A percentile compares a stretch with the other conserved stretches of the same genome.
These are phyloP conservation scores for Achaetomiella virescens DNA, from an alignment of 495 filamentous ascomycete species.

Conservation along the genomic window DNA sequence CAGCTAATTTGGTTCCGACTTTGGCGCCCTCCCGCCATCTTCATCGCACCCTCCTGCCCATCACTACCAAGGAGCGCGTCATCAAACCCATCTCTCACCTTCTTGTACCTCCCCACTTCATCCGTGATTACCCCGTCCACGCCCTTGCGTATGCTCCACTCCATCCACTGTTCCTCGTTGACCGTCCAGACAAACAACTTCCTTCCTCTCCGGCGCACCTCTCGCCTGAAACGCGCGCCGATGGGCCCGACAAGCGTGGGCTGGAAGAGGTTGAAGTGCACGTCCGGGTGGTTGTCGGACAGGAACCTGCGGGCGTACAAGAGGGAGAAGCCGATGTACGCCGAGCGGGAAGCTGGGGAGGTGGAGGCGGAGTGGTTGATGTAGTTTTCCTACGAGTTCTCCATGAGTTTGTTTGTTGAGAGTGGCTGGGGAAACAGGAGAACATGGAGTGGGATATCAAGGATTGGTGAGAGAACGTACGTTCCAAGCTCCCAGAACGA, in stretches of 20 bases:
- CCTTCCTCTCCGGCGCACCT: slow-evolving; percentile 48
- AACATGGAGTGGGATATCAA: neutral
- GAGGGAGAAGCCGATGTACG: slow-evolving; percentile 67
- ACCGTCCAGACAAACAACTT: slow-evolving; percentile 78
- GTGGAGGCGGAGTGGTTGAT: slow-evolving; percentile 52
- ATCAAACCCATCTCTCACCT: slow-evolving; percentile 33
- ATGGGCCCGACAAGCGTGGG: slow-evolving; percentile 56
- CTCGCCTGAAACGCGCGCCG: slow-evolving; percentile 57
- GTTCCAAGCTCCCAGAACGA: slow-evolving; percentile 77
- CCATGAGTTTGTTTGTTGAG: slow-evolving; percentile 8
- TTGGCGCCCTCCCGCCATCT: neutral
- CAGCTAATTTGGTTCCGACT: neutral
- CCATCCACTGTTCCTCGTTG: slow-evolving; percentile 53
- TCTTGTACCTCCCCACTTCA: slow-evolving; percentile 43
- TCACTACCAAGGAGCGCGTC: slow-evolving; percentile 2
- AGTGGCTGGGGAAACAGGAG: neutral
- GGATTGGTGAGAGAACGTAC: slow-evolving; percentile 33
- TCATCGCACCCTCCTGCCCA: neutral
- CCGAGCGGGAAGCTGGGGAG: slow-evolving; percentile 62
- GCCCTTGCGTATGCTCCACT: slow-evolving; percentile 34
- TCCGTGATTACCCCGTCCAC: slow-evolving; percentile 54
- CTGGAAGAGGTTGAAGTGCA: slow-evolving; percentile 71
- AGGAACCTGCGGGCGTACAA: slow-evolving; percentile 66
- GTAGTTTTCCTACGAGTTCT: slow-evolving; percentile 51
- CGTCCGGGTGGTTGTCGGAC: slow-evolving; percentile 38